Conservation (phyloP, 1,284 basidiomycete genomes). For the Ganoderma lingzhi region DNA sequence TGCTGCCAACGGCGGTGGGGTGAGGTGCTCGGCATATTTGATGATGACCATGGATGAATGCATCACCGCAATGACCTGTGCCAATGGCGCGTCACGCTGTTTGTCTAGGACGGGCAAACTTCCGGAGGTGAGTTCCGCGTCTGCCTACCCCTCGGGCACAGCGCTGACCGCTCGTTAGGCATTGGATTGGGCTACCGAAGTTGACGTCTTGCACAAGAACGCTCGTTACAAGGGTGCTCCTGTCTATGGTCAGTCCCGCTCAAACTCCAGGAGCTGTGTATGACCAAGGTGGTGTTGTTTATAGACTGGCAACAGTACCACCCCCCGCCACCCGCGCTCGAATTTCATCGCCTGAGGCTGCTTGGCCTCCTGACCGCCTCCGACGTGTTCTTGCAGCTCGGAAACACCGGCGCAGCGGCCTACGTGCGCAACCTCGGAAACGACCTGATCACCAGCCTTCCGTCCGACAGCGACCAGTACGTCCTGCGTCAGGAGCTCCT, state of each 20-base stretch:
- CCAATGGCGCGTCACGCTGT: slow-evolving; percentile 24
- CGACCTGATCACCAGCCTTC: slow-evolving; percentile 19
- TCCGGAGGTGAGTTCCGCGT: slow-evolving; percentile 11
- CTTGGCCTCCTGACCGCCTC: slow-evolving; percentile 27
- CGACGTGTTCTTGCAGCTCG: slow-evolving; percentile 33
- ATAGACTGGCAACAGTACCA: slow-evolving; percentile 25
- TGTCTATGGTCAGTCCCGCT: slow-evolving; percentile 16
- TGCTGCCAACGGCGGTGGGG: slow-evolving; percentile 23
- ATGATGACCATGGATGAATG: slow-evolving; percentile 31
- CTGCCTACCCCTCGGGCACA: neutral
- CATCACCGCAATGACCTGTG: slow-evolving; percentile 29
- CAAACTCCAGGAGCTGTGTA: too few species aligned
- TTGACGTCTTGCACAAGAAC: slow-evolving; percentile 30
- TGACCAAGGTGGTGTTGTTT: neutral
- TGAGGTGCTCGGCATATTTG: slow-evolving; percentile 23
- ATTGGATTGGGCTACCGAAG: slow-evolving; percentile 27
- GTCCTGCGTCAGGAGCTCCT: slow-evolving; percentile 24
- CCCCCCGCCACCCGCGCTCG: slow-evolving; percentile 20
- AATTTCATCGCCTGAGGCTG: slow-evolving; percentile 31
- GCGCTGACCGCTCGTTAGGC: slow-evolving; percentile 14
- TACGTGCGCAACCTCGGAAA: slow-evolving; percentile 29
- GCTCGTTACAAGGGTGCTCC: slow-evolving; percentile 18
- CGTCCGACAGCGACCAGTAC: slow-evolving; percentile 16
- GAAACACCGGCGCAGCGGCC: slow-evolving; percentile 34
- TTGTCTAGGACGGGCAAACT: slow-evolving; percentile 15